Percentiles rank a stretch among this genome's conserved stretches.
phyloP scores from a whole-genome alignment of 345 rosid genomes.

The Salix koriyanagi region DNA sequence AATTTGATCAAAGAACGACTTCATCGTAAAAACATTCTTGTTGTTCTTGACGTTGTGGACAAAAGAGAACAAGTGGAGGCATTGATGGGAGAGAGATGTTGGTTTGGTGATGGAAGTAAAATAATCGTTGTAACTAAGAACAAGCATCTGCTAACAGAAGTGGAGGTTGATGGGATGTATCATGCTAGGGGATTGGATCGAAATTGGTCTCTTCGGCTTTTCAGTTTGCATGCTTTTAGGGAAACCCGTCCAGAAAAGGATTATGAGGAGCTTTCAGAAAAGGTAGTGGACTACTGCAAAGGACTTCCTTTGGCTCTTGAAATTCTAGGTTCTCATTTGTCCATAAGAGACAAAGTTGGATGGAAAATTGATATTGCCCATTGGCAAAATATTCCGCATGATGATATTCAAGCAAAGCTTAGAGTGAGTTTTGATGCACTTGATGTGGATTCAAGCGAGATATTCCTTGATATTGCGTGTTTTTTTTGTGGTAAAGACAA shows the following conservation, averaged over 20 bases:
- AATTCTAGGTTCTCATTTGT: too few relatives aligned
- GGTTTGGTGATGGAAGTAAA: constrained; percentile 1
- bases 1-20: constrained; percentile 1
- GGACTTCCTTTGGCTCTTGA: too few relatives aligned
- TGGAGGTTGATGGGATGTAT: background rate
- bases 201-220: background rate
- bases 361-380: too few relatives aligned
- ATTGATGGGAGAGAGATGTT: background rate
- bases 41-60: constrained; percentile 4
- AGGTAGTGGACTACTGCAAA: too few relatives aligned
- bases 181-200: background rate
- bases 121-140: background rate
- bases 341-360: too few relatives aligned
- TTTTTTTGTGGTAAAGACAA: too few relatives aligned
- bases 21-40: background rate
- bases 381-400: too few relatives aligned
- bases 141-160: background rate
- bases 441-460: too few relatives aligned
- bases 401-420: too few relatives aligned
- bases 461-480: too few relatives aligned
- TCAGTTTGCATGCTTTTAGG: constrained; percentile 2
- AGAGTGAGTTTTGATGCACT: too few relatives aligned
- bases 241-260: background rate
- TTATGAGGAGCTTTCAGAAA: too few relatives aligned
- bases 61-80: background rate